Evolutionary conservation across 176 grass and related monocot species (phyloP).

Genomic region (Tillandsia fasciculata): DNA sequence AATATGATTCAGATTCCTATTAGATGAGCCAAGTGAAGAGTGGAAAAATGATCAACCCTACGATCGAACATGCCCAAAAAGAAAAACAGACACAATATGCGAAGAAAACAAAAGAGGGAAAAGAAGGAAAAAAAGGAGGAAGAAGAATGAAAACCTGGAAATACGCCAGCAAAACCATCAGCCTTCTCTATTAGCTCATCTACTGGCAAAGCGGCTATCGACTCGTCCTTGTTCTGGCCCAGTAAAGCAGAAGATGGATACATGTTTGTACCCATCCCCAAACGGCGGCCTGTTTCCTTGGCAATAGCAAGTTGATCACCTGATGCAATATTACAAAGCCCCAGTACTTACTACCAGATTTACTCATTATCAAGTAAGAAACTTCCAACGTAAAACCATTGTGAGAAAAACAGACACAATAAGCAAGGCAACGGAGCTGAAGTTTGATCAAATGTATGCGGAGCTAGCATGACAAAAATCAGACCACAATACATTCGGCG

Average conservation of each 20-base stretch:
- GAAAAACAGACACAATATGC: no score
- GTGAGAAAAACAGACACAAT: no score
- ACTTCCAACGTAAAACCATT: no score
- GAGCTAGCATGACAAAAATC: no score
- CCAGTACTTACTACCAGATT: not conserved
- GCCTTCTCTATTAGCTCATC: constrained; percentile 83
- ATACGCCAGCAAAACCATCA: constrained; percentile 84
- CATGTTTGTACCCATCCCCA: constrained; percentile 86
- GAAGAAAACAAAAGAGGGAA: not conserved
- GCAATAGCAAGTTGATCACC: constrained; percentile 75
- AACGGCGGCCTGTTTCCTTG: constrained; percentile 60
- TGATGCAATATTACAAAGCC: constrained; percentile 6
- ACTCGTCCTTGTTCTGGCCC: constrained; percentile 62
- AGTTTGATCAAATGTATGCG: no score
- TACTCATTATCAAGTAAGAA: not conserved
- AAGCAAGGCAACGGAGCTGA: no score
- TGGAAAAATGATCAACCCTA: not conserved
- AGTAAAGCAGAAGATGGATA: constrained; percentile 70
- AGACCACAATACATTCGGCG: no score
- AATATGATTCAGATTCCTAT: not conserved
- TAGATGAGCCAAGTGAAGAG: not conserved
- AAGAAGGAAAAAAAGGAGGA: not conserved
- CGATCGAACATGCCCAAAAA: no score
- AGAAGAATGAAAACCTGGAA: constrained; percentile 36
- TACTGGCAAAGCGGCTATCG: constrained; percentile 60